Evolutionary conservation across 2,329 filamentous ascomycete genomes (phyloP).

Genomic region (Basipetospora chlamydospora): DNA sequence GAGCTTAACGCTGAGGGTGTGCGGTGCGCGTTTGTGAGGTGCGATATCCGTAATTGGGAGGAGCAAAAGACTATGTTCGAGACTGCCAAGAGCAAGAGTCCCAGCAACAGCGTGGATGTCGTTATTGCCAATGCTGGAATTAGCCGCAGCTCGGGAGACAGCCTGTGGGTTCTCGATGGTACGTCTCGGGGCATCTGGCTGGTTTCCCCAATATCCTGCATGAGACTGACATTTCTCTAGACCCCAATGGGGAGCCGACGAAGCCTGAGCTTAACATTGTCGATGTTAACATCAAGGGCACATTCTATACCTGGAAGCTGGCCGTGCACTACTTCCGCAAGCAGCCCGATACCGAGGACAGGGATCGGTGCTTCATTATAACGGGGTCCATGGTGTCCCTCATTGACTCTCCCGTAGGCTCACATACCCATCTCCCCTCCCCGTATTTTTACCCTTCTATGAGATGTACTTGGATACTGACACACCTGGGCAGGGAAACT

Average conservation of each 20-base stretch:
- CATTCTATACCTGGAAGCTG: constrained; percentile 29
- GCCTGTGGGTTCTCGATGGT: constrained; percentile 23
- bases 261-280: constrained; percentile 27
- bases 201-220: not conserved
- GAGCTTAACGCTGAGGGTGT: constrained; percentile 15
- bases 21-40: constrained; percentile 20
- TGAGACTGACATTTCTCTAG: constrained; percentile 1
- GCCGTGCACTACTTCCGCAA: constrained; percentile 30
- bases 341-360: constrained; percentile 19
- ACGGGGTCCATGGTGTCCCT: constrained; percentile 31
- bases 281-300: constrained; percentile 24
- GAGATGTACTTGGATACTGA: no score
- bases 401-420: constrained; percentile 24
- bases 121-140: constrained; percentile 35
- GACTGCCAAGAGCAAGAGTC: constrained; percentile 20
- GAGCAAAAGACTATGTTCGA: constrained; percentile 26
- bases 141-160: constrained; percentile 19
- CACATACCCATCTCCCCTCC: not conserved
- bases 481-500: constrained; percentile 18
- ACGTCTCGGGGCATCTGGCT: no score
- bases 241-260: constrained; percentile 13
- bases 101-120: constrained; percentile 24
- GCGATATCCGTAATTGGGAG: constrained; percentile 27
- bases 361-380: constrained; percentile 33
- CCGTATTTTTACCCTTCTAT: not conserved